Base-by-base conservation (phyloP, 345 rosid species). In the Raphanus raphanistrum region DNA sequence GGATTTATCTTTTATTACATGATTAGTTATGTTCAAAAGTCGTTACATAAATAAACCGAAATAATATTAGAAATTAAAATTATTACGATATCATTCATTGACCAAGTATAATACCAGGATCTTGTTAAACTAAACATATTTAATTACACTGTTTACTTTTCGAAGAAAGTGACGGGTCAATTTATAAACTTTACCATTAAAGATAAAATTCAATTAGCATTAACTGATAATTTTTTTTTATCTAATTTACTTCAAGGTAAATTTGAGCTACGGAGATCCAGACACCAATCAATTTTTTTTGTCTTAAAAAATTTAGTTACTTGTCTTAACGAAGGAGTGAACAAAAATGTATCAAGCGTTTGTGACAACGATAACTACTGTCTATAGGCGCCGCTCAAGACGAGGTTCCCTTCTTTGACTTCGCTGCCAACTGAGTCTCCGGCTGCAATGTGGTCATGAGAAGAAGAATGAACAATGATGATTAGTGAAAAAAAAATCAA, bases 361-460 rank as follows among this genome's bases (percentile, higher is more conserved):
- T 48, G 55, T 13, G 15, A 59, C 2, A 29, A 52, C 8, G 58
- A 7, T 32, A 62, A 62, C 38, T 16, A 52, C 27, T 4, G 7
- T 63, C 9, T 52, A 0, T 6, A 28, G 8, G 21, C n/a, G n/a
- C n/a, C n/a, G 41, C 21, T 70, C 25, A 76, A 70, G 81, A 58
- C 31, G 77, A 59, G 2, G 73, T 28, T 48, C 77, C 81, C 76
- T 89, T 88, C 94, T 87, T 92, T 0, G 96, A 85, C 80, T 88
- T 84, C 0, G 97, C 82, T 0, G 96, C 92, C 84, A 95, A 79
- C 80, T 91, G 98, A 35, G 92, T 82, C 81, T 95, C 96, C 0
- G 99, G 93, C 98, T 95, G 89, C 75, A 81, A 80, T 60, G 55
- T 13, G 6, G 54, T 43, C 26, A 13, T 41, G 4, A 12, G 33